Evolutionary conservation across 202 grass and related monocot genomes (phyloP).

Genomic region (Cymbopogon flexuosus): DNA sequence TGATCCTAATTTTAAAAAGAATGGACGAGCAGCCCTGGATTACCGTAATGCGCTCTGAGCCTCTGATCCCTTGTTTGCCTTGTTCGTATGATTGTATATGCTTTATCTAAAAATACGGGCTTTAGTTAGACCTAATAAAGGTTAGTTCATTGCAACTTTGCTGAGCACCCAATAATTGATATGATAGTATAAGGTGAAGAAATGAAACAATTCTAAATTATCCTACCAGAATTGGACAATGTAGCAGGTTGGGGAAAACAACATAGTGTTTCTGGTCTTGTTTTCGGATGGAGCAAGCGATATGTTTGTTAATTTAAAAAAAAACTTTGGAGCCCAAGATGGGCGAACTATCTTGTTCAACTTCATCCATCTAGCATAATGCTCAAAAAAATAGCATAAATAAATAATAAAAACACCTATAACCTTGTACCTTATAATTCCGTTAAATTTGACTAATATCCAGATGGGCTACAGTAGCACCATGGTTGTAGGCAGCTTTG

Average conservation of each 20-base stretch:
- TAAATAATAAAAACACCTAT: not conserved
- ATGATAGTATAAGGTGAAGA: not conserved
- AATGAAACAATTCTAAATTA: conserved; percentile 9
- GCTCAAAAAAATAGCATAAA: not conserved
- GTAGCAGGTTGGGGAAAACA: not conserved
- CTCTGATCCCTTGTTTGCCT: conserved; percentile 4
- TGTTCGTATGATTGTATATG: conserved; percentile 29
- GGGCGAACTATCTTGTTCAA: not conserved
- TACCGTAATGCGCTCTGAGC: conserved; percentile 1
- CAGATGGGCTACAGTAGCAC: not conserved
- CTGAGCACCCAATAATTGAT: conserved; percentile 33
- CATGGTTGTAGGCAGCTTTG: not conserved
- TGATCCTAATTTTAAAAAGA: not conserved
- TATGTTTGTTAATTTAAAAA: not conserved
- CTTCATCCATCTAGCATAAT: not conserved
- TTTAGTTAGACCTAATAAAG: conserved; percentile 24
- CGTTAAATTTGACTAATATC: not conserved
- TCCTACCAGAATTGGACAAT: not conserved
- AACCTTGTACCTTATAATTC: not conserved
- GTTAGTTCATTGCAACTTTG: conserved; percentile 14
- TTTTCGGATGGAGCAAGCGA: not conserved
- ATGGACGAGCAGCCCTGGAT: not conserved
- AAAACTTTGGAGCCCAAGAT: conserved; percentile 1
- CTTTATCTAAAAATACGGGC: conserved; percentile 24
- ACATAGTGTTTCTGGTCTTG: not conserved